Base-by-base conservation (phyloP, 163 green algal species). In the Trebouxiophyceae sp. region DNA sequence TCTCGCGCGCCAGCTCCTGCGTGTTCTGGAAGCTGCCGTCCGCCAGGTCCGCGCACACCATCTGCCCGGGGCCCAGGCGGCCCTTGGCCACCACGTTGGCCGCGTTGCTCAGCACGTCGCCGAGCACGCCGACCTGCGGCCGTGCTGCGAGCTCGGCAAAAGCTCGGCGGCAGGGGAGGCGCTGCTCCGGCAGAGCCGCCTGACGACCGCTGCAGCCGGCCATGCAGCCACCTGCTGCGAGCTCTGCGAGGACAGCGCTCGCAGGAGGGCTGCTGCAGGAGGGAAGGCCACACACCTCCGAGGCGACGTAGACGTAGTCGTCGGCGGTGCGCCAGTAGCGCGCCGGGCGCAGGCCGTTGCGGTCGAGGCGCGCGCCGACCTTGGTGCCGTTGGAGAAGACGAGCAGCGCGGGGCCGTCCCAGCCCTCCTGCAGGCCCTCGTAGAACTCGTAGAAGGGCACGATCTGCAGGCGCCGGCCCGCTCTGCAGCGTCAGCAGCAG, bases 371-470 rank as follows among this genome's bases (percentile, higher is more conserved):
- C 5, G 88, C 89, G 16, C 93, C 91, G n/a, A 87, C 74, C 45
- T 84, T 84, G 67, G 86, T 86, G 61, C 91, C 91, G 72, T 98
- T 90, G 30, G 71, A 88, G 82, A 98, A 99, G 23, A 99, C 93
- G 27, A 99, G 82, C 62, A 99, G 89, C 2, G 94, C 94, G 32
- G 94, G 94, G 32, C 94, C 94, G 70, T 99, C 94, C 94, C 94
- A 99, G 59, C 92, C 94, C 80, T 99, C 94, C 81, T 98, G 95
- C 70, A 98, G 85, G 46, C 93, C 93, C 79, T 96, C 91, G 64
- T 89, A 98, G 81, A 91, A 99, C 81, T 97, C 88, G 69, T 98
- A 99, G 67, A 99, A 98, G 77, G 91, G 83, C 5, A 90, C 80
- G 12, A 91, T 86, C 87, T 93, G 84, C 30, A 33, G 8, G 55